Percentiles rank a stretch among this genome's conserved stretches.
Conservation (phyloP, 345 rosid species). For the Populus pruinosa region DNA sequence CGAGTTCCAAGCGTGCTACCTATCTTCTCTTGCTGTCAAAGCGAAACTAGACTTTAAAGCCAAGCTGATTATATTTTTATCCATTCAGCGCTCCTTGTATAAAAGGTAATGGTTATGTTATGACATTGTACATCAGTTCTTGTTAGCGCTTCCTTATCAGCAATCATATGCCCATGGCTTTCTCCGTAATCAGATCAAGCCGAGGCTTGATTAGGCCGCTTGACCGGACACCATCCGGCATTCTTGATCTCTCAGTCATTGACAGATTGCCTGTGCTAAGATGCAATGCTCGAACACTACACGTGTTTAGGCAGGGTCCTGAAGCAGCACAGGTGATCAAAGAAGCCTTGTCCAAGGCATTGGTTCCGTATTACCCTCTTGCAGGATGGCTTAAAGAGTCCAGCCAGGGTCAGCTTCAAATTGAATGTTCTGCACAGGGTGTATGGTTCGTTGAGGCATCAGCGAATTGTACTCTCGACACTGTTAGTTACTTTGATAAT, state of each 20-base stretch:
- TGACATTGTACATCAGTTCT: background rate
- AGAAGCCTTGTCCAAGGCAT: conserved; percentile 46
- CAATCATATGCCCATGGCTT: conserved; percentile 24
- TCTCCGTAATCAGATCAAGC: conserved; percentile 32
- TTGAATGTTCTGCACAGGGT: conserved; percentile 49
- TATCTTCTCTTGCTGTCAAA: background rate
- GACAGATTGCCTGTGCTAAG: conserved; percentile 47
- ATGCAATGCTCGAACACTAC: conserved; percentile 53
- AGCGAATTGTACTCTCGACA: conserved; percentile 29
- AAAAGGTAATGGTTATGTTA: background rate
- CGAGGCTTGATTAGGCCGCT: conserved; percentile 36
- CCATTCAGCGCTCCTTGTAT: background rate
- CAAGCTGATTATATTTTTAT: conserved; percentile 2
- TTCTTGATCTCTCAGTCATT: conserved; percentile 44
- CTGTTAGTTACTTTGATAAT: conserved; percentile 39
- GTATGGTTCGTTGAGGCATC: conserved; percentile 49
- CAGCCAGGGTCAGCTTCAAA: conserved; percentile 27
- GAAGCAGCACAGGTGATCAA: conserved; percentile 40
- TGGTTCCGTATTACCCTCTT: conserved; percentile 60
- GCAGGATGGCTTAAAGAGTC: conserved; percentile 46
- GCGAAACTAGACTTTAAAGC: conserved; percentile 25
- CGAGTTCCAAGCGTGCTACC: background rate
- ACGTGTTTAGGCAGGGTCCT: conserved; percentile 40
- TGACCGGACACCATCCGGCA: conserved; percentile 31
- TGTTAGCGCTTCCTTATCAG: background rate